These are phyloP conservation scores for Sordariomycetes sp. DNA, from an alignment of 2,329 filamentous ascomycete species.

Conservation along the genomic window DNA sequence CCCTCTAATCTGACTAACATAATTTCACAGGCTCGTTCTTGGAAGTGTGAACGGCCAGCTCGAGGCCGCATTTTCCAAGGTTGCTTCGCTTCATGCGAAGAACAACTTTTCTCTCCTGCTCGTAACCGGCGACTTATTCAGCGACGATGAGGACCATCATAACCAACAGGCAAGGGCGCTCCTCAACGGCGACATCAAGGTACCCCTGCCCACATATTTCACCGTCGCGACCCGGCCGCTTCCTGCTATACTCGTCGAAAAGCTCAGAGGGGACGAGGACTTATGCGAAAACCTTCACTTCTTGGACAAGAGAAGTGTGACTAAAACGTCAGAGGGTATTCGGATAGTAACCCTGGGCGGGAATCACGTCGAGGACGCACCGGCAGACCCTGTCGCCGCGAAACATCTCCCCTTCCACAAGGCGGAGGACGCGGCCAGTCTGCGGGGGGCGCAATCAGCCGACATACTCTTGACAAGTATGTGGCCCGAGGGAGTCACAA, in stretches of 20 bases:
- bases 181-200: slow-evolving; percentile 57
- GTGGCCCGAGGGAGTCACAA: slow-evolving; percentile 70
- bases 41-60: slow-evolving; percentile 77
- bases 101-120: slow-evolving; percentile 83
- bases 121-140: slow-evolving; percentile 74
- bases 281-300: slow-evolving; percentile 88
- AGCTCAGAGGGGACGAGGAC: slow-evolving; percentile 60
- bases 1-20: slow-evolving; percentile 5
- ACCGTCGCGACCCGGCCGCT: slow-evolving; percentile 66
- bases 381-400: slow-evolving; percentile 55
- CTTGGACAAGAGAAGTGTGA: slow-evolving; percentile 74
- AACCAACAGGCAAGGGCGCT: slow-evolving; percentile 39
- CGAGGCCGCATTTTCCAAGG: slow-evolving; percentile 64
- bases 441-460: slow-evolving; percentile 65
- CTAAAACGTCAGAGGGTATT: slow-evolving; percentile 83
- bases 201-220: slow-evolving; percentile 86
- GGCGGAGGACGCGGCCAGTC: slow-evolving; percentile 61
- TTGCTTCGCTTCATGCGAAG: slow-evolving; percentile 71
- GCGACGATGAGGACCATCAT: slow-evolving; percentile 36
- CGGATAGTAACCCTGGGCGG: slow-evolving; percentile 83
- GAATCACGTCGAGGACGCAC: slow-evolving; percentile 48
- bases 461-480: slow-evolving; percentile 81
- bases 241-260: slow-evolving; percentile 59
- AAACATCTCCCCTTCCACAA: slow-evolving; percentile 71
- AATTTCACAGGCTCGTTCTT: slow-evolving; percentile 57